Base-by-base conservation (phyloP, 1,284 basidiomycete genomes). In the Cystobasidium sp. region DNA sequence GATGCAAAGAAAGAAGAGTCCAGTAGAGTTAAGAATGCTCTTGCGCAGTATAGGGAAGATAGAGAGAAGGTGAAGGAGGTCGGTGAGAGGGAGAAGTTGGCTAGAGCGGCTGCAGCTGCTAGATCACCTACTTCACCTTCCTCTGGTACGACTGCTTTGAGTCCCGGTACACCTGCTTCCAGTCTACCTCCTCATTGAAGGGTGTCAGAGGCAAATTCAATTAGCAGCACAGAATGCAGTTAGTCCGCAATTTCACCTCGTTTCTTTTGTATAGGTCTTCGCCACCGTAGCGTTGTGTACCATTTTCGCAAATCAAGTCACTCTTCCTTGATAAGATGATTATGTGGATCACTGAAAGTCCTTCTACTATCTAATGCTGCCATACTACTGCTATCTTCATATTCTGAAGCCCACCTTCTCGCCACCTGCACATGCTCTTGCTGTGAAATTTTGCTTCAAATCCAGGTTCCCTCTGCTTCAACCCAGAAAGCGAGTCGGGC, bases 1-100 rank as follows among this genome's bases (percentile, higher is more conserved):
- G 39, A 47, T 52, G 69, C 69, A 3, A 52, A 64, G 14, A 52
- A 62, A 62, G 69, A 71, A 44, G 69, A 71, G 53, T 46, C 37
- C 7, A 47, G 31, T 41, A 52, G 69, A 44, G 59, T 62, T n/a
- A 58, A 64, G 39, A 63, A 49, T 18, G 61, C 69, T 9, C 31
- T 71, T 16, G 41, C 20, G 46, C 59, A 64, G 47, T 41, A 41
- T 43, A 71, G 44, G 46, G 69, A 71, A 37, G 69, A 71, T 55
- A 31, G 69, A 51, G 44, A 51, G n/a, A 63, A 22, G 22, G 18
- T 47, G 16, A 63, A 53, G 37, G 69, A 63, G n/a, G 37, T 46
- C 9, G 37, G 49, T 44, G 44, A 49, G 24, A 44, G 68, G 49
- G 68, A 61, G 56, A 59, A 22, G 31, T 22, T 67, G 64, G 64